Percentiles rank a stretch among this genome's conserved stretches.
phyloP scores from a whole-genome alignment of 768 basidiomycete species.

The Trametes villosa region DNA sequence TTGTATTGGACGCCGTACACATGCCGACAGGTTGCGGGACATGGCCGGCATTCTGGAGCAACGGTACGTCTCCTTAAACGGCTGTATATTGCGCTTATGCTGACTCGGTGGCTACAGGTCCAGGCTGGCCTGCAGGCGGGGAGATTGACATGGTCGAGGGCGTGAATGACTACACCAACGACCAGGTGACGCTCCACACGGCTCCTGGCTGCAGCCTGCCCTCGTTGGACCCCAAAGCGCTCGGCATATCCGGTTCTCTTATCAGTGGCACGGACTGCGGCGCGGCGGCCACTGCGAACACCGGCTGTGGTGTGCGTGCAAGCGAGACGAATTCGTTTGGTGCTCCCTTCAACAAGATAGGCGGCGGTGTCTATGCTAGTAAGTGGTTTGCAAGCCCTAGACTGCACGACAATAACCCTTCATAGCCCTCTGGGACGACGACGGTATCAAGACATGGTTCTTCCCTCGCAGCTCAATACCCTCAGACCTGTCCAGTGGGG shows the following conservation, averaged over 20 bases:
- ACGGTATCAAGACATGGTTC: conserved; percentile 81
- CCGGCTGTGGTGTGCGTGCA: conserved; percentile 83
- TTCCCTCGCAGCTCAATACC: conserved; percentile 80
- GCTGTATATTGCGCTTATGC: neutral
- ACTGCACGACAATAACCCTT: too few species aligned
- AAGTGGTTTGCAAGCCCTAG: conserved; percentile 40
- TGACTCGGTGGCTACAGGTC: conserved; percentile 35
- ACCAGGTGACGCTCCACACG: conserved; percentile 86
- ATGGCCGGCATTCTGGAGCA: conserved; percentile 64
- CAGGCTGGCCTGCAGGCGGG: conserved; percentile 67
- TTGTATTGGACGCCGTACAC: conserved; percentile 84
- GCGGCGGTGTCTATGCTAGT: conserved; percentile 92
- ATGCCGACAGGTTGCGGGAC: conserved; percentile 91
- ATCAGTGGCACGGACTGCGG: conserved; percentile 76
- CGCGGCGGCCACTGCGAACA: conserved; percentile 67
- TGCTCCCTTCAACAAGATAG: conserved; percentile 80
- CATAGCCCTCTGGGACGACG: conserved; percentile 80
- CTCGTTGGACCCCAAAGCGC: conserved; percentile 46
- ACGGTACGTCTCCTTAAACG: conserved; percentile 33
- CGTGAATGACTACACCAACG: conserved; percentile 77
- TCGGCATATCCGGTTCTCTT: conserved; percentile 67
- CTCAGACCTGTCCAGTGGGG: conserved; percentile 69
- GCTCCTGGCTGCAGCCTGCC: conserved; percentile 69
- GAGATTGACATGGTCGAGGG: conserved; percentile 90
- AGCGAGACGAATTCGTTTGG: conserved; percentile 70